A percentile compares a stretch with the other conserved stretches of the same genome.
phyloP scores from a whole-genome alignment of 148 eudicot species.

The Vaccinium corymbosum region DNA sequence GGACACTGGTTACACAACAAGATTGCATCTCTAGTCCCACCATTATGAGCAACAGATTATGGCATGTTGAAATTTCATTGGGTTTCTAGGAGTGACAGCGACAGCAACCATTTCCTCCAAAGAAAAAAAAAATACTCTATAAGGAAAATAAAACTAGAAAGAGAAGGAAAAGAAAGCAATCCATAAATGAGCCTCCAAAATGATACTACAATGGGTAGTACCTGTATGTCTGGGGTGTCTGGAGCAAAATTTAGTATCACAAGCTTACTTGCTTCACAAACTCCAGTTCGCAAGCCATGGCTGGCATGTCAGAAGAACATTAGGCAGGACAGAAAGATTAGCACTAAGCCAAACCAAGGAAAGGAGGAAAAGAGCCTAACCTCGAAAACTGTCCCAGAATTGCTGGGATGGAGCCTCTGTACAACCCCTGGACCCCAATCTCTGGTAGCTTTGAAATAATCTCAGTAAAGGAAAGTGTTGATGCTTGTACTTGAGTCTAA shows the following conservation, averaged over 20 bases:
- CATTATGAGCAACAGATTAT: not conserved
- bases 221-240: conserved; percentile 79
- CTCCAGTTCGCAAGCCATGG: conserved; percentile 96
- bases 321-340: conserved; percentile 12
- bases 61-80: not conserved
- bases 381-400: conserved; percentile 95
- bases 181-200: not conserved
- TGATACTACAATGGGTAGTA: conserved; percentile 6
- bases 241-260: conserved; percentile 79
- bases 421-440: conserved; percentile 74
- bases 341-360: not conserved
- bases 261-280: conserved; percentile 83
- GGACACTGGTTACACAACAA: not conserved
- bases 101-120: not conserved
- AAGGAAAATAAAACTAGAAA: not conserved
- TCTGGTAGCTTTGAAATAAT: conserved; percentile 78
- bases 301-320: conserved; percentile 37
- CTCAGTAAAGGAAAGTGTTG: conserved; percentile 75
- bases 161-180: not conserved
- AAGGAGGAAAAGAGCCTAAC: conserved; percentile 26
- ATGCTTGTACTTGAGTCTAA: conserved; percentile 94
- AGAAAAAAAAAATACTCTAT: not conserved
- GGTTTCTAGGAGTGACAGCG: not conserved
- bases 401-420: conserved; percentile 90
- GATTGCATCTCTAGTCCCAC: not conserved